Evolutionary conservation across 2,329 filamentous ascomycete genomes (phyloP).

Genomic region (Hymenoscyphus fructigenus): DNA sequence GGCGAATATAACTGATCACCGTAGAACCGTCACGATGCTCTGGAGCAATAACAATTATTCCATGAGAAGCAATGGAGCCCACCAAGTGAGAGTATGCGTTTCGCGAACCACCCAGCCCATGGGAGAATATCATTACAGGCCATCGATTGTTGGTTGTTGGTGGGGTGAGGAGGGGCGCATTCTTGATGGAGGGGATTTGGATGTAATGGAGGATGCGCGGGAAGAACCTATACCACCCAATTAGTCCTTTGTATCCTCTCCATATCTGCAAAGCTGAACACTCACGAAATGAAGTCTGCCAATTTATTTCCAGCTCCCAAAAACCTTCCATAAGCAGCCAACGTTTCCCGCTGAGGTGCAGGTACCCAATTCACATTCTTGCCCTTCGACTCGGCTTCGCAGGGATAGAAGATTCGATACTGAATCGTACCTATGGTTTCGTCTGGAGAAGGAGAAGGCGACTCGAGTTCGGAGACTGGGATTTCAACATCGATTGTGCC

Average conservation of each 20-base stretch:
- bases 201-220: constrained; percentile 73
- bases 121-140: constrained; percentile 84
- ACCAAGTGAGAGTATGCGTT: constrained; percentile 85
- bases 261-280: constrained; percentile 18
- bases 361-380: constrained; percentile 73
- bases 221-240: constrained; percentile 50
- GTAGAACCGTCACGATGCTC: constrained; percentile 83
- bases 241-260: background rate
- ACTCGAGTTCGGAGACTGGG: constrained; percentile 58
- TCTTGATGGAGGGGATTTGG: constrained; percentile 69
- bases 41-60: constrained; percentile 75
- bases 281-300: constrained; percentile 60
- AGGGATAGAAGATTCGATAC: constrained; percentile 82
- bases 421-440: constrained; percentile 69
- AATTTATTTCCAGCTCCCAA: constrained; percentile 62
- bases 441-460: constrained; percentile 53
- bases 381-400: constrained; percentile 46
- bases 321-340: constrained; percentile 75
- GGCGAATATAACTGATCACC: constrained; percentile 70
- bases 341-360: constrained; percentile 69
- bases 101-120: constrained; percentile 76
- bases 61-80: constrained; percentile 76
- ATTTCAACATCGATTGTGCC: constrained; percentile 81
- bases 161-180: constrained; percentile 61
- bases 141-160: constrained; percentile 55